A percentile compares a stretch with the other conserved stretches of the same genome.
phyloP scores from a whole-genome alignment of 2,329 filamentous ascomycete genomes.

The Talaromyces islandicus region DNA sequence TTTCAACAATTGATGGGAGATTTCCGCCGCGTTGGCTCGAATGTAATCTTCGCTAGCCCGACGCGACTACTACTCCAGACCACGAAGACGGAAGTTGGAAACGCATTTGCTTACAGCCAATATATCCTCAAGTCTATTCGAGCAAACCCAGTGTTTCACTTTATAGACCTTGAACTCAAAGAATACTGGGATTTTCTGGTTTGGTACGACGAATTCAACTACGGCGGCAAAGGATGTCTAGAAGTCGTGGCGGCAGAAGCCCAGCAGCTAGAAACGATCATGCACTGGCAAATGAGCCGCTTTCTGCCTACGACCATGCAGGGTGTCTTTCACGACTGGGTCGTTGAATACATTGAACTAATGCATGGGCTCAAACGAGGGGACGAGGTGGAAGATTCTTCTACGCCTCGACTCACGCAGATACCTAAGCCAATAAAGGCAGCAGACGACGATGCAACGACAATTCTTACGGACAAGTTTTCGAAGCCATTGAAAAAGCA shows the following conservation, averaged over 20 bases:
- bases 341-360: slow-evolving; percentile 87
- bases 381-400: slow-evolving; percentile 44
- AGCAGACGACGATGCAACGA: slow-evolving; percentile 52
- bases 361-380: slow-evolving; percentile 85
- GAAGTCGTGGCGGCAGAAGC: slow-evolving; percentile 71
- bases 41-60: slow-evolving; percentile 89
- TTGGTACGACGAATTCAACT: slow-evolving; percentile 99
- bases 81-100: slow-evolving; percentile 92
- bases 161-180: slow-evolving; percentile 93
- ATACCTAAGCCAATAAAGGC: slow-evolving; percentile 54
- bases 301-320: slow-evolving; percentile 80
- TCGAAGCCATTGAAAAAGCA: slow-evolving; percentile 88
- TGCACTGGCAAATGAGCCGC: slow-evolving; percentile 96
- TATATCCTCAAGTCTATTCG: slow-evolving; percentile 98
- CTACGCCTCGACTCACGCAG: slow-evolving; percentile 56
- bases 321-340: slow-evolving; percentile 81
- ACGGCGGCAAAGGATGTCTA: slow-evolving; percentile 86
- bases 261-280: slow-evolving; percentile 80
- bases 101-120: slow-evolving; percentile 92
- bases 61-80: slow-evolving; percentile 90
- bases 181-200: slow-evolving; percentile 99
- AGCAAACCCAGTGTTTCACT: slow-evolving; percentile 90
- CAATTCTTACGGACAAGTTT: slow-evolving; percentile 73
- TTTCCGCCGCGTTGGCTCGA: slow-evolving; percentile 88
- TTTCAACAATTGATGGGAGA: slow-evolving; percentile 96